Conservation (phyloP, 768 basidiomycete species). For the Leccinum longicurvipes region DNA sequence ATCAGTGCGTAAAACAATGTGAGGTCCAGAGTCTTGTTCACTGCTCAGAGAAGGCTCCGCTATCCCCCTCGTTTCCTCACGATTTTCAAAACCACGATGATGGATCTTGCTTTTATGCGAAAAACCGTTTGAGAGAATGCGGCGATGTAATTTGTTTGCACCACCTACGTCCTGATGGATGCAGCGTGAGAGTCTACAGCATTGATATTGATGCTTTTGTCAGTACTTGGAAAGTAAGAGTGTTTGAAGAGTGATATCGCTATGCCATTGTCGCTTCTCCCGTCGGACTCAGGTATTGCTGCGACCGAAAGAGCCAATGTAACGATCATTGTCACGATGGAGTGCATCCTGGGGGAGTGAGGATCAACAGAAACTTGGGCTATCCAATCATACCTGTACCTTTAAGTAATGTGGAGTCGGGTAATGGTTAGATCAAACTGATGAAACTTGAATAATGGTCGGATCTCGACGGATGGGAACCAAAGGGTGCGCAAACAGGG, state of each 20-base stretch:
- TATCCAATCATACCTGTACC: too few relatives aligned
- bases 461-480: too few relatives aligned
- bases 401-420: too few relatives aligned
- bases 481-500: too few relatives aligned
- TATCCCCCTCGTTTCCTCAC: not conserved
- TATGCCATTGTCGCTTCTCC: not conserved
- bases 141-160: not conserved
- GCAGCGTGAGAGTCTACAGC: not conserved
- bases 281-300: too few relatives aligned
- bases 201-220: not conserved
- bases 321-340: too few relatives aligned
- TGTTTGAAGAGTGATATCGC: constrained; percentile 12
- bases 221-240: not conserved
- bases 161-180: constrained; percentile 5
- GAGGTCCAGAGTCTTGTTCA: not conserved
- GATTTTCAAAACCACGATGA: not conserved
- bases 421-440: too few relatives aligned
- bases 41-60: not conserved
- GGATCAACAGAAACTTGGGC: too few relatives aligned
- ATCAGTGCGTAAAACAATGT: not conserved
- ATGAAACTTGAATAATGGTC: too few relatives aligned
- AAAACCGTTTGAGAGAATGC: not conserved
- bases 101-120: not conserved
- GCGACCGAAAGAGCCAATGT: too few relatives aligned
- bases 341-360: too few relatives aligned